Evolutionary conservation across 345 rosid species (phyloP), one percentile per base, ranked within the genome.

Genomic region (Lepidium africanum): DNA sequence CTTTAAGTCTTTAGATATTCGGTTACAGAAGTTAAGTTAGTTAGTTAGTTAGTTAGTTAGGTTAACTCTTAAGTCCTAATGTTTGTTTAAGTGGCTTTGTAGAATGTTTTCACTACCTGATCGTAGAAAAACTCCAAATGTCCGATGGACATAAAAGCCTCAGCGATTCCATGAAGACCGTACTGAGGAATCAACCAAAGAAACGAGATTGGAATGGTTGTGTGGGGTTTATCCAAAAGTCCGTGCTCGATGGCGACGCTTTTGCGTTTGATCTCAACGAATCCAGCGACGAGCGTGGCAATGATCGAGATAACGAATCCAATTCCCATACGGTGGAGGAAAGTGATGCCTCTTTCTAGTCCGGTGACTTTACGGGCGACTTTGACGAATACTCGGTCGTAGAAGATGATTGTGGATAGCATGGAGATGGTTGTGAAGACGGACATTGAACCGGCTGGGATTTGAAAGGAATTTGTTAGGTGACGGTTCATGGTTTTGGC

Each of bases 81-180:
- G 19, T 1, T 17, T 36, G 5, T 16, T 9, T n/a, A 46, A 17
- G 0, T 16, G 23, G 4, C 12, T 45, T 8, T 19, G 32, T 48
- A 19, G 5, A 48, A 3, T 10, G 30, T 48, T 50, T 37, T 10
- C 3, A 40, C 23, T 59, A 59, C 63, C 63, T 59, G 96, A 57
- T 87, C 96, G 33, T 88, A 88, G 80, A 91, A 85, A 66, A 91
- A 88, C 65, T 88, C 96, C 14, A 87, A 48, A 57, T 87, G 94
- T n/a, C 96, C 96, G 7, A 91, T 89, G 0, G 94, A 78, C 92
- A 89, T 87, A 67, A 89, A 91, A 3, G 97, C 92, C 63, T 91
- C 97, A 0, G 96, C 97, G 13, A 89, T 65, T 32, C 97, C 97
- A 6, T 91, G 98, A 10, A 92, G 89, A 12, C 76, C 49, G 45